Conservation (phyloP, 108 stramenopile species). For the Skeletonema marinoi region DNA sequence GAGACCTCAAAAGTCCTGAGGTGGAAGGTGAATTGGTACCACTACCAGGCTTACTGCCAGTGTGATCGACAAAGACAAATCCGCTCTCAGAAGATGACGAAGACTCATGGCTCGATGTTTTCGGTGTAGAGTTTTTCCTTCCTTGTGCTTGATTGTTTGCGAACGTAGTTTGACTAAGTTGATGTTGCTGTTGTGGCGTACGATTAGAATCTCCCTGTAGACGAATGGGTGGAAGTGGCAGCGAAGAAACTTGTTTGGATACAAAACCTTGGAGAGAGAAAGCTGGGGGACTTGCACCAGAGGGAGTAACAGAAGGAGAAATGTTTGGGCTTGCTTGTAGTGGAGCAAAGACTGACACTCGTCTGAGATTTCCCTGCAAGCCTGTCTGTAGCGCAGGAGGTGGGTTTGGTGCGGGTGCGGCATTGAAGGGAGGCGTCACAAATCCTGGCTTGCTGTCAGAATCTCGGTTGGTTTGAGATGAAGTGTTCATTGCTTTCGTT, state of each 20-base stretch:
- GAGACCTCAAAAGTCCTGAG: slow-evolving; percentile 15
- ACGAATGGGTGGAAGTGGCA: slow-evolving; percentile 7
- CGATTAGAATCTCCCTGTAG: neutral
- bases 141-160: neutral
- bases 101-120: slow-evolving; percentile 41
- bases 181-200: neutral
- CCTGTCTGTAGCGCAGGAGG: slow-evolving; percentile 25
- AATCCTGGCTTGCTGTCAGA: slow-evolving; percentile 32
- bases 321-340: slow-evolving; percentile 51
- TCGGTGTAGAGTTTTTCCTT: slow-evolving; percentile 13
- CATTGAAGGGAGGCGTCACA: slow-evolving; percentile 47
- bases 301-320: slow-evolving; percentile 25
- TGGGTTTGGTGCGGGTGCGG: slow-evolving; percentile 25
- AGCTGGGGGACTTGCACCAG: slow-evolving; percentile 10
- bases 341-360: slow-evolving; percentile 48
- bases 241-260: slow-evolving; percentile 4
- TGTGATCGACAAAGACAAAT: slow-evolving; percentile 87
- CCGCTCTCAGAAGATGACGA: slow-evolving; percentile 55
- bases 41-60: slow-evolving; percentile 31
- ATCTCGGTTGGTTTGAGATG: slow-evolving; percentile 18
- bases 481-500: slow-evolving; percentile 8
- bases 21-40: slow-evolving; percentile 23
- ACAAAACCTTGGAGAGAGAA: slow-evolving; percentile 32
- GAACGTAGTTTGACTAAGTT: neutral
- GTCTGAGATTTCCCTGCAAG: slow-evolving; percentile 4